phyloP scores from a whole-genome alignment of 108 stramenopile genomes.

The Cylindrotheca fusiformis region DNA sequence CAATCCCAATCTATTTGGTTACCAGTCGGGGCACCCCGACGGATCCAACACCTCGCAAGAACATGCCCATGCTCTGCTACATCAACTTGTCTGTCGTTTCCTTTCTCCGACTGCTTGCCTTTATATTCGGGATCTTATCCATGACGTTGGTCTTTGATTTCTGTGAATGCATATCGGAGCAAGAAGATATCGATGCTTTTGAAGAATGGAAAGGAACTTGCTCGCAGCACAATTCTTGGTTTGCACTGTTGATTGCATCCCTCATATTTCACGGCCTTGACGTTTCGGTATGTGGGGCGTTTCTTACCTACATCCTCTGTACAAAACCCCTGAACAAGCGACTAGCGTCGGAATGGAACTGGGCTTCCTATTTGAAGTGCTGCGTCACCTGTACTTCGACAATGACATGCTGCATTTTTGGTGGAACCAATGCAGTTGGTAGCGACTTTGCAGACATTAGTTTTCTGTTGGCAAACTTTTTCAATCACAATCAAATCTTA shows the following conservation, averaged over 20 bases:
- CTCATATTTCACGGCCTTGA: constrained; percentile 12
- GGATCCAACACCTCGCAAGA: constrained; percentile 6
- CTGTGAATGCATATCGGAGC: constrained; percentile 8
- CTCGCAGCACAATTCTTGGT: neutral
- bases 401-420: constrained; percentile 71
- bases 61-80: constrained; percentile 9
- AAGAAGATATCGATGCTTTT: neutral
- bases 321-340: neutral
- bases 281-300: neutral
- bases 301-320: constrained; percentile 7
- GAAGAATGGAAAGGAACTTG: neutral
- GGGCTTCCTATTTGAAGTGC: constrained; percentile 11
- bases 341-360: constrained; percentile 13
- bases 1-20: constrained; percentile 8
- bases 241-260: constrained; percentile 9
- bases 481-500: constrained; percentile 45
- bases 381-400: constrained; percentile 35
- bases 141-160: neutral
- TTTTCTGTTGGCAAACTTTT: constrained; percentile 57
- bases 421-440: constrained; percentile 43
- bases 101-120: constrained; percentile 11
- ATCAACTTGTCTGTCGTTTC: constrained; percentile 15
- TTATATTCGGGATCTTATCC: constrained; percentile 2
- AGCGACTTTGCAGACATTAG: constrained; percentile 32
- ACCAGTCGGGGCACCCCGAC: constrained; percentile 14